Base-by-base conservation (phyloP, 2,329 filamentous ascomycete genomes). In the Emericellopsis cladophorae region DNA sequence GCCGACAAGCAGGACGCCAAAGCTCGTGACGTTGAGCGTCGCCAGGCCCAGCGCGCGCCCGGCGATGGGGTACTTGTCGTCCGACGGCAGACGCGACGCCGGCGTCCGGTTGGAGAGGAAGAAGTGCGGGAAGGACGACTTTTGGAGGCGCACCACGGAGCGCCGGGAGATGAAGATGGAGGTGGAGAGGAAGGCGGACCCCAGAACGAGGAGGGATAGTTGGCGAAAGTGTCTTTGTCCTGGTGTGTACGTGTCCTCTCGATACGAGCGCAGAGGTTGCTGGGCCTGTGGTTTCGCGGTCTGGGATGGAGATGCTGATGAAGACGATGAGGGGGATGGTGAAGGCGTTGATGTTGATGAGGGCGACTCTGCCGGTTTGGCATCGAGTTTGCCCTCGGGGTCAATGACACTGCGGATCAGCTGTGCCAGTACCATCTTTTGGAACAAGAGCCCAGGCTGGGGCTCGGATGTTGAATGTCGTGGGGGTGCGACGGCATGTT, bases 1-100 rank as follows among this genome's bases (percentile, higher is more conserved):
- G 4, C 90, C 92, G 0, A 76, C 70, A 8, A 73, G 62, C 71
- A 93, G 77, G 57, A 95, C 77, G 1, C 72, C 80, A 39, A 92
- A 74, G 50, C 80, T 84, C 26, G 79, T 54, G 11, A 92, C 85
- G 51, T 95, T 95, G 50, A 95, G 71, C 0, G 89, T 95, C 0
- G 90, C 92, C 31, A 95, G 67, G 38, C 81, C 84, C 18, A 98
- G 67, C 0, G 90, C 90, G 60, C 94, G 84, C 29, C 83, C 62
- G 1, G 90, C 90, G 11, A 41, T 15, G 32, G 83, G 57, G 39
- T 58, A 44, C 31, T 55, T 51, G n/a, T 47, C 48, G n/a, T 46
- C 47, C 7, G 49, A 45, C 46, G 61, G 55, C 40, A 57, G 39
- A 26, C 43, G 46, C 23, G 43, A 39, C 16, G 49, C 18, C 10